Base-by-base conservation (phyloP, 805 yeast species). In the Yarrowia sp. region DNA sequence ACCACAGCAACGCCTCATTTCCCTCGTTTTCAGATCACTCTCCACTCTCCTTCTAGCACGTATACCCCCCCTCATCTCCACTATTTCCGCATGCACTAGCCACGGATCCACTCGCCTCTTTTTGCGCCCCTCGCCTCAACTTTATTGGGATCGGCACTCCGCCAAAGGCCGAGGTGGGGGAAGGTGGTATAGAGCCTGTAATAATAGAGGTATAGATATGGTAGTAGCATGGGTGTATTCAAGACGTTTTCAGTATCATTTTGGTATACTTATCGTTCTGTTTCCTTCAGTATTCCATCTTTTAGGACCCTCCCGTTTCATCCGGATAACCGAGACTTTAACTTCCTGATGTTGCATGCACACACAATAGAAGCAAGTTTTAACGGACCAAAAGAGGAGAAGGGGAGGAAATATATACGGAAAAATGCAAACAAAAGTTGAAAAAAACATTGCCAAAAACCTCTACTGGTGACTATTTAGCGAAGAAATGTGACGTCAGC, bases 61-160 rank as follows among this genome's bases (percentile, higher is more conserved):
- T 26, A 3, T 26, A 3, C 32, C 32, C 32, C 32, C 7, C 7
- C 2, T 5, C n/a, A 35, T 16, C 8, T 50, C 56, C 56, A 16
- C 56, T 35, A 50, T 35, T 10, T 50, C 56, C 56, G 56, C 56
- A 50, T 4, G 36, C 36, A 50, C 58, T 52, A 52, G 58, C 58
- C 58, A 52, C 58, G 40, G 53, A 36, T 11, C 42, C 58, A 52
- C 58, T 36, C 58, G 58, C 58, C 58, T 36, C 42, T 46, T 22
- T 46, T 8, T 35, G 50, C 40, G 12, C 53, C 36, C 43, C 36
- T 36, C 15, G 58, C 58, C 42, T 52, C 58, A 52, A 52, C 43
- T 36, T 10, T 16, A 36, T 16, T 16, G 36, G 5, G 58, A 52
- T 52, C 58, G 11, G 43, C 58, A 10, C 26, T 49, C 55, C 55